phyloP scores from a whole-genome alignment of 225 moss, liverwort and hornwort genomes.

The Sphagnum tenellum region DNA sequence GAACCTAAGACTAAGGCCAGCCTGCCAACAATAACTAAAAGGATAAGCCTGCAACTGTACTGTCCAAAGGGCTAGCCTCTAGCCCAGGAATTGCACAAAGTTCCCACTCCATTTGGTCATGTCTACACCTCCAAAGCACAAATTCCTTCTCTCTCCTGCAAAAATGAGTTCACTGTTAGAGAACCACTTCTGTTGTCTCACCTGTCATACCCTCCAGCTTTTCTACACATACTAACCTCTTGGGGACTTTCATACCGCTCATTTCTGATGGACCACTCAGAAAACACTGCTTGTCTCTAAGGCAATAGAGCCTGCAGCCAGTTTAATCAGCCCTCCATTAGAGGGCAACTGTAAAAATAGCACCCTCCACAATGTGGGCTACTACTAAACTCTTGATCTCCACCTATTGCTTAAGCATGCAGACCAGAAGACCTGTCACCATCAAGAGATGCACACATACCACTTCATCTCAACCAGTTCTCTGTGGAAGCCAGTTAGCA shows the following conservation, averaged over 20 bases:
- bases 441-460: background rate
- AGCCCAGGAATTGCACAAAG: constrained; percentile 16
- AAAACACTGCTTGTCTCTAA: no score
- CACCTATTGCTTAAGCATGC: background rate
- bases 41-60: constrained; percentile 1
- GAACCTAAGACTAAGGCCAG: constrained; percentile 3
- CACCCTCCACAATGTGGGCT: background rate
- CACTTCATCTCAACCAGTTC: background rate
- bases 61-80: constrained; percentile 1
- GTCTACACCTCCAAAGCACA: constrained; percentile 4
- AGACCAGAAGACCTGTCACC: background rate
- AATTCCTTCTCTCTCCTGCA: constrained; percentile 19
- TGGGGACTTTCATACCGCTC: no score
- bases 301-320: no score
- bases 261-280: no score
- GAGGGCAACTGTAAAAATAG: background rate
- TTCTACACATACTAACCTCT: no score
- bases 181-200: background rate
- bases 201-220: background rate
- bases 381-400: background rate
- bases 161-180: background rate
- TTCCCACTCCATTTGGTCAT: constrained; percentile 3
- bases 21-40: constrained; percentile 4
- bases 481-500: background rate
- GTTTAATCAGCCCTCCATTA: no score